Evolutionary conservation across 2,329 filamentous ascomycete genomes (phyloP).

Genomic region (Diaporthe caulivora): DNA sequence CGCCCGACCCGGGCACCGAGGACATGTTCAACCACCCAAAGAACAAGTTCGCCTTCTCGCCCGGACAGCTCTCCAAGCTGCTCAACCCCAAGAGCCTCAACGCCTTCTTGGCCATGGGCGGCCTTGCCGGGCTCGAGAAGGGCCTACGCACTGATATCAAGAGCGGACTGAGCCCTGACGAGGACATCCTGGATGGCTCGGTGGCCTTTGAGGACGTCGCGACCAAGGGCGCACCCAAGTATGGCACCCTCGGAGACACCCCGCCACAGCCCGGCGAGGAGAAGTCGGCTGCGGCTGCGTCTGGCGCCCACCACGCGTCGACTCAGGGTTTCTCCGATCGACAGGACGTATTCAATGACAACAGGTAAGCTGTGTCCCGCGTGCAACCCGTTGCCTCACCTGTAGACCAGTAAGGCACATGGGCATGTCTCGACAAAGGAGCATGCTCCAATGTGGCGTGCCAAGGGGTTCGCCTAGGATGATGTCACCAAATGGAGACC

Average conservation of each 20-base stretch:
- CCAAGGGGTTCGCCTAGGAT: background rate
- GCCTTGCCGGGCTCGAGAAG: slow-evolving; percentile 78
- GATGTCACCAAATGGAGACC: background rate
- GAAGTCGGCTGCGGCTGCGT: slow-evolving; percentile 12
- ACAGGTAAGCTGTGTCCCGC: slow-evolving; percentile 47
- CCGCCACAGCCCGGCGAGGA: slow-evolving; percentile 40
- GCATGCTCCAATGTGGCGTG: background rate
- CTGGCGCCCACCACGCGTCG: slow-evolving; percentile 28
- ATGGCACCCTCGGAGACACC: slow-evolving; percentile 50
- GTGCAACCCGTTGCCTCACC: background rate
- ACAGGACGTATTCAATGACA: slow-evolving; percentile 69
- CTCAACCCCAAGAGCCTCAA: slow-evolving; percentile 83
- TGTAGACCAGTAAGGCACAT: too few relatives aligned
- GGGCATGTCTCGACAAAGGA: background rate
- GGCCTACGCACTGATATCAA: slow-evolving; percentile 76
- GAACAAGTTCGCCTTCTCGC: slow-evolving; percentile 80
- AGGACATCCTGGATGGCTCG: slow-evolving; percentile 71
- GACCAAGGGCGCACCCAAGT: slow-evolving; percentile 50
- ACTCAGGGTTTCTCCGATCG: slow-evolving; percentile 58
- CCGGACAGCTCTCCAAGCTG: slow-evolving; percentile 80
- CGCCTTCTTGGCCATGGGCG: slow-evolving; percentile 82
- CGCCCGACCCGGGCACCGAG: slow-evolving; percentile 79
- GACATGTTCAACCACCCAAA: slow-evolving; percentile 75
- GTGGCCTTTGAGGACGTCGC: slow-evolving; percentile 77
- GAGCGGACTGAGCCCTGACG: slow-evolving; percentile 78